phyloP scores from a whole-genome alignment of 2,329 filamentous ascomycete genomes.

The Orbilia javanica region DNA sequence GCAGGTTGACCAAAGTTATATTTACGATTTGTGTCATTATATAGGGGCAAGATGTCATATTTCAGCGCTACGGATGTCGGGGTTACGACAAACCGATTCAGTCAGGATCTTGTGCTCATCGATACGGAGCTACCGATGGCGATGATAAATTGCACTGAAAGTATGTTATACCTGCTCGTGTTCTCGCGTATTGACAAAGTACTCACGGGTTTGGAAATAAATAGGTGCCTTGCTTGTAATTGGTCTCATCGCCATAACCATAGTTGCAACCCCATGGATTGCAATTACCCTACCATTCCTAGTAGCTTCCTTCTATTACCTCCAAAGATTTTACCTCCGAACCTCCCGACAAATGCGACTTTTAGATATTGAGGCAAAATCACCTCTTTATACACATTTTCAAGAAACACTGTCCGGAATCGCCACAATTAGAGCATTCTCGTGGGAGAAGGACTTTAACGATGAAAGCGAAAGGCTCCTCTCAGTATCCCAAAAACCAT shows the following conservation, averaged over 20 bases:
- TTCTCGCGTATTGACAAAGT: not conserved
- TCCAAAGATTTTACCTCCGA: conserved; percentile 66
- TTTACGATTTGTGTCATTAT: not conserved
- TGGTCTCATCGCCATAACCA: conserved; percentile 27
- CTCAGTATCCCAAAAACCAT: conserved; percentile 63
- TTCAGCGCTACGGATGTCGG: conserved; percentile 64
- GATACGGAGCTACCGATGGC: conserved; percentile 64
- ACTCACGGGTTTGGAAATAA: not conserved
- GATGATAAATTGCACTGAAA: conserved; percentile 39
- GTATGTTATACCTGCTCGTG: conserved; percentile 4
- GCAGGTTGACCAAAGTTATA: not conserved
- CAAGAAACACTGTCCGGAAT: conserved; percentile 59
- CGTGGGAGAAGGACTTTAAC: conserved; percentile 41
- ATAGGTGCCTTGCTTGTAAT: conserved; percentile 32
- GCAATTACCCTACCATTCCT: conserved; percentile 62
- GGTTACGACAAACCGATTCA: conserved; percentile 64
- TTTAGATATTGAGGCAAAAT: conserved; percentile 67
- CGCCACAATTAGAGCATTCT: conserved; percentile 60
- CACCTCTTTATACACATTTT: conserved; percentile 66
- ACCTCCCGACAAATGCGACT: conserved; percentile 67
- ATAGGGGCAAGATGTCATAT: conserved; percentile 60
- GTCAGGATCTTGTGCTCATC: conserved; percentile 64
- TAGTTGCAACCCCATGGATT: conserved; percentile 59
- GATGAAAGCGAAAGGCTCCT: conserved; percentile 62
- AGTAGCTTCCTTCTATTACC: conserved; percentile 61